These are phyloP conservation scores for Pythium rhizo-oryzae DNA, from an alignment of 352 stramenopile species.

Conservation along the genomic window DNA sequence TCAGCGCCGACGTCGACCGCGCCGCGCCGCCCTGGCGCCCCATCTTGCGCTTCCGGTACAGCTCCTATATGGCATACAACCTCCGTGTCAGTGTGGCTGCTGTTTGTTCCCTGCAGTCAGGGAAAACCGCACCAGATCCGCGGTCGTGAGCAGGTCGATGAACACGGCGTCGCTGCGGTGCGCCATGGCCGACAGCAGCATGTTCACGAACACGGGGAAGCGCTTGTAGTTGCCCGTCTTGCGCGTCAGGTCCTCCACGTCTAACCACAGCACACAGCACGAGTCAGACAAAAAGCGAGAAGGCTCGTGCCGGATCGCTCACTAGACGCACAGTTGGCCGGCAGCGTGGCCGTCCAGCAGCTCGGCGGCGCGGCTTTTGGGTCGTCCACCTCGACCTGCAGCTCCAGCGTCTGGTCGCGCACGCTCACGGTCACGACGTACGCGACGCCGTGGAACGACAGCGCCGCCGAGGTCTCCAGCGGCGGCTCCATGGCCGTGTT, in stretches of 20 bases:
- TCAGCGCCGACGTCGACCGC: not conserved
- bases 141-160: slow-evolving; percentile 90
- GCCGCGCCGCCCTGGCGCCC: slow-evolving; percentile 18
- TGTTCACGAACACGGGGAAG: slow-evolving; percentile 92
- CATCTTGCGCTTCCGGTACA: slow-evolving; percentile 80
- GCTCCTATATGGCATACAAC: slow-evolving; percentile 38
- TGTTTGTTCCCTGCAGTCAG: too few relatives aligned
- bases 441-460: slow-evolving; percentile 73
- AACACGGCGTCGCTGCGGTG: slow-evolving; percentile 85
- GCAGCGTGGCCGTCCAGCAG: slow-evolving; percentile 71
- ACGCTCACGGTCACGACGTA: slow-evolving; percentile 79
- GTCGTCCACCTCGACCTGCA: slow-evolving; percentile 73
- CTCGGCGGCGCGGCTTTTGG: slow-evolving; percentile 17
- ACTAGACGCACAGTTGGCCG: slow-evolving; percentile 43
- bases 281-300: not conserved
- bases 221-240: slow-evolving; percentile 95
- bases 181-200: slow-evolving; percentile 86
- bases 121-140: slow-evolving; percentile 60
- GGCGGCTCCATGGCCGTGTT: slow-evolving; percentile 41
- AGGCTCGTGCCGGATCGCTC: too few relatives aligned
- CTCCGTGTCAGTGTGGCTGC: not conserved
- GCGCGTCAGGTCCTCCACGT: slow-evolving; percentile 92
- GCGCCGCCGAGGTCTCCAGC: slow-evolving; percentile 58
- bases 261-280: slow-evolving; percentile 18
- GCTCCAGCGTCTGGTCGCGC: slow-evolving; percentile 53